Percentiles rank a stretch among this genome's conserved stretches.
Evolutionary conservation across 768 basidiomycete species (phyloP).

Genomic region (Harrya chromipes): DNA sequence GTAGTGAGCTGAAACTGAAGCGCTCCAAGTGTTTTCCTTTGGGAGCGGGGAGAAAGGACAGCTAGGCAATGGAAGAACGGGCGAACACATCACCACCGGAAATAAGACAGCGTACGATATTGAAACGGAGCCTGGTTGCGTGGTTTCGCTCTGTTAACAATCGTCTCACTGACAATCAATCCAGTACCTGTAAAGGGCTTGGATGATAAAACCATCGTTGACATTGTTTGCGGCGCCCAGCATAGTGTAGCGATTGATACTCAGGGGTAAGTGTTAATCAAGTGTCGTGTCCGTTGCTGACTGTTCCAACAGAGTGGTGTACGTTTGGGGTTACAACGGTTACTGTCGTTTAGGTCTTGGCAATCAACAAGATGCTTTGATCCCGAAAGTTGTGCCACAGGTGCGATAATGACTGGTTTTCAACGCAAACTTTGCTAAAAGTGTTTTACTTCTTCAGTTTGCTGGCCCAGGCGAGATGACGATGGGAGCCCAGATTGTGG

Average conservation of each 20-base stretch:
- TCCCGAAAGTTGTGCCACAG: constrained; percentile 82
- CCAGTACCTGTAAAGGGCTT: constrained; percentile 75
- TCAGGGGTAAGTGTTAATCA: constrained; percentile 51
- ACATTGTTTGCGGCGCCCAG: constrained; percentile 85
- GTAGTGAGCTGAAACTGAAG: constrained; percentile 1
- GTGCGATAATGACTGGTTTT: constrained; percentile 32
- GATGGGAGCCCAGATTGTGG: constrained; percentile 60
- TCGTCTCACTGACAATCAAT: constrained; percentile 5
- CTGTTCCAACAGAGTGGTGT: constrained; percentile 52
- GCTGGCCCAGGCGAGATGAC: constrained; percentile 64
- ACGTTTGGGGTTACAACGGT: constrained; percentile 87
- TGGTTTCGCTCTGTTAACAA: constrained; percentile 3
- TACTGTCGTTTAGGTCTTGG: constrained; percentile 90
- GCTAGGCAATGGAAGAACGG: constrained; percentile 87
- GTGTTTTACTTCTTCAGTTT: constrained; percentile 41
- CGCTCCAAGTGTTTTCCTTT: constrained; percentile 69
- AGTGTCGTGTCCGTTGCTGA: constrained; percentile 7
- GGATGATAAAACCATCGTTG: constrained; percentile 70
- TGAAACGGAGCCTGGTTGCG: constrained; percentile 63
- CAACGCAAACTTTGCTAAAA: not conserved
- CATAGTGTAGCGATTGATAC: constrained; percentile 81
- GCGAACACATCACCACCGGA: constrained; percentile 85
- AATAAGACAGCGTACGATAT: constrained; percentile 84
- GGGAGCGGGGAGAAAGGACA: constrained; percentile 94
- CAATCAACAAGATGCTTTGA: constrained; percentile 75